phyloP scores from a whole-genome alignment of 257 asterid genomes.

The Solanum dulcamara region DNA sequence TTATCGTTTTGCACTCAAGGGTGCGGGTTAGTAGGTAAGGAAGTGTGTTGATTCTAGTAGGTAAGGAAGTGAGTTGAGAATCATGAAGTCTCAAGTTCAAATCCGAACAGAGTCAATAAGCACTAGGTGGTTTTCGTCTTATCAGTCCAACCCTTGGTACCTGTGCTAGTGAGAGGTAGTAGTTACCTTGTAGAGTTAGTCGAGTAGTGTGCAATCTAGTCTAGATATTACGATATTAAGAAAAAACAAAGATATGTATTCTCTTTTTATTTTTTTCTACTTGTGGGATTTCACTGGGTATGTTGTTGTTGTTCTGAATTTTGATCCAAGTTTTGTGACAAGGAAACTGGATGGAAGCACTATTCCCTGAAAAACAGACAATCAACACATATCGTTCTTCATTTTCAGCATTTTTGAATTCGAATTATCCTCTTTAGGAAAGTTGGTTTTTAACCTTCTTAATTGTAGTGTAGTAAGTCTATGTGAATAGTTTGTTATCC shows the following conservation, averaged over 20 bases:
- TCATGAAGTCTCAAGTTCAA: background rate
- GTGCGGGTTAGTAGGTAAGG: background rate
- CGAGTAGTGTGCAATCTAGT: background rate
- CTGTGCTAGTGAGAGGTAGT: background rate
- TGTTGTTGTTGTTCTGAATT: background rate
- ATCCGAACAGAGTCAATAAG: background rate
- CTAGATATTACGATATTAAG: background rate
- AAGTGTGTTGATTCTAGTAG: background rate
- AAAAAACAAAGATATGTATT: background rate
- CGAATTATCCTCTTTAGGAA: background rate
- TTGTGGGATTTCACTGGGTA: no score
- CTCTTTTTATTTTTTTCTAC: background rate
- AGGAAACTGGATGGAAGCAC: background rate
- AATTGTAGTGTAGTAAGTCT: background rate
- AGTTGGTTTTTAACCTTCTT: background rate
- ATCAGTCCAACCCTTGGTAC: background rate
- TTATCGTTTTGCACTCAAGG: background rate
- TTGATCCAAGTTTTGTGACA: background rate
- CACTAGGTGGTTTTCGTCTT: background rate
- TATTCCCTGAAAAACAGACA: background rate
- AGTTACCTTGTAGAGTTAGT: background rate
- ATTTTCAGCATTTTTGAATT: background rate
- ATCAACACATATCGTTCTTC: background rate
- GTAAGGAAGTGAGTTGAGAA: background rate
- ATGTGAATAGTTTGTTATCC: background rate